Conservation (phyloP, 2,329 filamentous ascomycete genomes). For the Colletotrichum siamense region DNA sequence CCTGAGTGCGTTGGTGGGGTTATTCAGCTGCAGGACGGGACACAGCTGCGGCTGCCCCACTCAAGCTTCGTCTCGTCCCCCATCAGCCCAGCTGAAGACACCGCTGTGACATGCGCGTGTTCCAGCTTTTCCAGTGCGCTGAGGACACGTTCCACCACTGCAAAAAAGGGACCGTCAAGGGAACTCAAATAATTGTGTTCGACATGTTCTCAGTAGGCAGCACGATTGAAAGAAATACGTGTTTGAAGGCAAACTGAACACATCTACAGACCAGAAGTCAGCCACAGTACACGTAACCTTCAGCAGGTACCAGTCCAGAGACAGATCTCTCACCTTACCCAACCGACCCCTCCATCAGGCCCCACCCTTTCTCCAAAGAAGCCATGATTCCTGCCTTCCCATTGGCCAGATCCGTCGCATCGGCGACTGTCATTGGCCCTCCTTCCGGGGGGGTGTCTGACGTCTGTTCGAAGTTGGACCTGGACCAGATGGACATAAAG, state of each 20-base stretch:
- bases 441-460: background rate
- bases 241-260: conserved; percentile 7
- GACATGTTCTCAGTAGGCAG: background rate
- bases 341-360: background rate
- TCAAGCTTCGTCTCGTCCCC: background rate
- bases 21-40: background rate
- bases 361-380: background rate
- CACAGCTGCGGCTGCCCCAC: background rate
- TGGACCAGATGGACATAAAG: background rate
- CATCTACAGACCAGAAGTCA: background rate
- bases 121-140: background rate
- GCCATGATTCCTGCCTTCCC: background rate
- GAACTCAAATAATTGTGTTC: background rate
- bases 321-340: background rate
- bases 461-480: background rate
- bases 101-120: background rate
- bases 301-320: background rate
- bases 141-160: background rate
- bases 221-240: background rate
- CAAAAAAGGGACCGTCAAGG: background rate
- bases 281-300: conserved; percentile 2
- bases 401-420: background rate
- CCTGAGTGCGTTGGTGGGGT: background rate
- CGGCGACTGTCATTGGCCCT: background rate
- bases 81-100: background rate